Conservation (phyloP, 768 basidiomycete genomes). For the Pisolithus tinctorius region DNA sequence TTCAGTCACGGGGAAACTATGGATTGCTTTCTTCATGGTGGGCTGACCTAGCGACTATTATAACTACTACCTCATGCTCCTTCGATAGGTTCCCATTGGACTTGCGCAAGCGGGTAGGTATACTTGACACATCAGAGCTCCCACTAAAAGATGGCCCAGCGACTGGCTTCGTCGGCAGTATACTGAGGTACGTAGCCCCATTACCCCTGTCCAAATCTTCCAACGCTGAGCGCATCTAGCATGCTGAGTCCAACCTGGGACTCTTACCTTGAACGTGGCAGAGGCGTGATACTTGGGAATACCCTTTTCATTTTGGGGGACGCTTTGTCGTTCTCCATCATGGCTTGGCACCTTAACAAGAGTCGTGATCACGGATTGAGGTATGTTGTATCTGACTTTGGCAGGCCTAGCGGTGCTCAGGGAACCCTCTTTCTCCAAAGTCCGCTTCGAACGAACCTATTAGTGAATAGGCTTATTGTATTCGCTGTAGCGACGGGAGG, state of each 20-base stretch:
- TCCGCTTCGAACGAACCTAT: not conserved
- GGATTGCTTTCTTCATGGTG: constrained; percentile 5
- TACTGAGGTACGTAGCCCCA: not conserved
- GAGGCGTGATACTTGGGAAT: not conserved
- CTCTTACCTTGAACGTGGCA: not conserved
- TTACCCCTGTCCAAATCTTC: not conserved
- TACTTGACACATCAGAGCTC: not conserved
- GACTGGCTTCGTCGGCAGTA: not conserved
- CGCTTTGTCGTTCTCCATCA: not conserved
- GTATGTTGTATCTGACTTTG: not conserved
- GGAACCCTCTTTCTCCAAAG: no score
- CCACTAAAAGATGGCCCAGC: not conserved
- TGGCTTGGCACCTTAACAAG: no score
- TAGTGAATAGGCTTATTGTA: no score
- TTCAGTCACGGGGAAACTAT: not conserved
- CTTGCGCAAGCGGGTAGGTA: not conserved
- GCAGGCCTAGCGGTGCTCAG: no score
- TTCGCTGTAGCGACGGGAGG: no score
- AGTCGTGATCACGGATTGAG: not conserved
- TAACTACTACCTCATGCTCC: no score
- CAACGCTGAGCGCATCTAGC: not conserved
- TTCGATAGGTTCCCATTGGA: not conserved
- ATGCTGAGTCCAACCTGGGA: not conserved
- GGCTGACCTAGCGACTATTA: not conserved
- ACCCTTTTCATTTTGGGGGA: constrained; percentile 6